A percentile compares a stretch with the other conserved stretches of the same genome.
Conservation (phyloP, 805 yeast species). For the Clavispora fructus region DNA sequence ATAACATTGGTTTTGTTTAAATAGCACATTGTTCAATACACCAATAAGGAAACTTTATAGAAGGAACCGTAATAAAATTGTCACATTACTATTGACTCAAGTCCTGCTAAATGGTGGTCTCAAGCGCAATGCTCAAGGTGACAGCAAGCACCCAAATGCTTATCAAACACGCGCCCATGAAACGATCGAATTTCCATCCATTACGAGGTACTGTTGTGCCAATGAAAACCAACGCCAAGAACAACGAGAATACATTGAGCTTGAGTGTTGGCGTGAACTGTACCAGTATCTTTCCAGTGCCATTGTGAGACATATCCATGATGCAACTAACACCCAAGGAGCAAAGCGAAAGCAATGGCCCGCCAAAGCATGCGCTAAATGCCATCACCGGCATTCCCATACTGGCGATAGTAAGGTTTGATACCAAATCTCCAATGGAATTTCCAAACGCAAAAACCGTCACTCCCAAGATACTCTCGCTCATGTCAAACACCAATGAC, state of each 20-base stretch:
- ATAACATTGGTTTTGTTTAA: not conserved
- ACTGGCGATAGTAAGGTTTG: constrained; percentile 73
- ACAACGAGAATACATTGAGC: constrained; percentile 9
- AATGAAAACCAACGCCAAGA: constrained; percentile 8
- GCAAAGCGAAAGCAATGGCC: constrained; percentile 76
- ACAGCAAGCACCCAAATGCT: constrained; percentile 27
- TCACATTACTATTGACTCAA: too few species aligned
- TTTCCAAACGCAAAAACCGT: constrained; percentile 91
- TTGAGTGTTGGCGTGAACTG: constrained; percentile 10
- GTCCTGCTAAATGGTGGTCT: constrained; percentile 2
- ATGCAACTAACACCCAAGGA: constrained; percentile 66
- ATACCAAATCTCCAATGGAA: constrained; percentile 83
- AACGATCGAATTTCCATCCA: constrained; percentile 30
- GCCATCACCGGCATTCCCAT: constrained; percentile 89
- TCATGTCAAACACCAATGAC: constrained; percentile 53
- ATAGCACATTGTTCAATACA: not conserved
- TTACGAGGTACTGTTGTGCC: constrained; percentile 9
- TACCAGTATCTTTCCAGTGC: constrained; percentile 4
- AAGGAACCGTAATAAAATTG: too few species aligned
- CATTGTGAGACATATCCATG: constrained; percentile 8
- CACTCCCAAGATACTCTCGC: constrained; percentile 78
- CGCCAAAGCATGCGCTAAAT: constrained; percentile 92
- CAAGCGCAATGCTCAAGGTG: constrained; percentile 21
- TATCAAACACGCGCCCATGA: constrained; percentile 27
- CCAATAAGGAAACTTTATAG: not conserved